Base-by-base conservation (phyloP, 768 basidiomycete species). In the Kwoniella sp. region DNA sequence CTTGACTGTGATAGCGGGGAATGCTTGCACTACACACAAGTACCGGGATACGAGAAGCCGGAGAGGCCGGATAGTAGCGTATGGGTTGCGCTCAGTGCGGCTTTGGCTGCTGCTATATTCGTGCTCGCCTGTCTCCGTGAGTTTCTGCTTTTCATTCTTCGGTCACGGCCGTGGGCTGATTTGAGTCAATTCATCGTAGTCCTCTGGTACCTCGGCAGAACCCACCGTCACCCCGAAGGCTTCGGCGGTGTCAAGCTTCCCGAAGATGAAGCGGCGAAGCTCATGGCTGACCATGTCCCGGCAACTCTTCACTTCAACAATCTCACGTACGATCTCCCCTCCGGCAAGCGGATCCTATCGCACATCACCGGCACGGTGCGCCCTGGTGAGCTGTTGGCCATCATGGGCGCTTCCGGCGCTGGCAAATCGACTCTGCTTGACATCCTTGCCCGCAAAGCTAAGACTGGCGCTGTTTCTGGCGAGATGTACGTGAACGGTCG, bases 371-470 rank as follows among this genome's bases (percentile, higher is more conserved):
- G 95, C 2, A 84, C 85, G 10, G 90, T 92, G 48, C 87, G 89
- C 69, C 89, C 93, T 0, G 95, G 95, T 7, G 90, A 93, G 78
- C 83, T 97, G 55, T 88, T 94, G 83, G 95, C 93, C 0, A 90
- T 98, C 71, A 93, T 98, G 90, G 95, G 95, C 63, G 92, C 93
- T 0, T 95, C 92, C 0, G 95, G 94, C 21, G 92, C 94, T 0
- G 95, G 95, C 49, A 97, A 97, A 80, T 94, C 92, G 1, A 97
- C 96, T 0, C 85, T 98, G 72, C 87, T 99, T 50, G 96, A 99
- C 77, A 94, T 98, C 66, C 86, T 99, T 21, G 96, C 95, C 10
- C 84, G 91, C 56, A 94, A 92, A 80, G 82, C 85, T 67, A 98
- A 98, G 82, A 84, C 88, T 15, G 96, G 96, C 0, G 48, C n/a